Conservation (phyloP, 306 rosid genomes). For the Oxytropis ochrocephala region DNA sequence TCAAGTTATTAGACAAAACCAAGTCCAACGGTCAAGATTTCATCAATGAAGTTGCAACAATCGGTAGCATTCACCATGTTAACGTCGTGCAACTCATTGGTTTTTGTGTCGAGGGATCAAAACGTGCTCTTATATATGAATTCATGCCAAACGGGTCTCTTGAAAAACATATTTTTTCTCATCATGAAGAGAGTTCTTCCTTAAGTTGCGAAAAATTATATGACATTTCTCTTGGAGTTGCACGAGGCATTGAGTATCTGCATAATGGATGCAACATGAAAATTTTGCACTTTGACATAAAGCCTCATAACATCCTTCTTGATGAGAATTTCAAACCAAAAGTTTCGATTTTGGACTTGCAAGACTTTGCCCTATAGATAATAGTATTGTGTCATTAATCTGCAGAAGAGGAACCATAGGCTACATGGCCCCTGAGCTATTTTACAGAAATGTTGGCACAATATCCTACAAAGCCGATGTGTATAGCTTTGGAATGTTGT, state of each 20-base stretch:
- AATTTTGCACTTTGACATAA: constrained; percentile 31
- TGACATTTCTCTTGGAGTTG: not conserved
- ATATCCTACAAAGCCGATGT: constrained; percentile 28
- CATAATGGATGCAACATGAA: constrained; percentile 8
- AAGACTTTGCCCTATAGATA: constrained; percentile 8
- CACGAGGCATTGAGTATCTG: not conserved
- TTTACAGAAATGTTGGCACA: constrained; percentile 11
- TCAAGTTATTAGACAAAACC: constrained; percentile 17
- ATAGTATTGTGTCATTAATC: constrained; percentile 15
- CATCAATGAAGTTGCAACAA: no score
- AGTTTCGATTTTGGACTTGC: constrained; percentile 35
- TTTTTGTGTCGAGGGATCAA: no score
- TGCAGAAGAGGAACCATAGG: constrained; percentile 19
- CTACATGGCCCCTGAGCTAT: constrained; percentile 25
- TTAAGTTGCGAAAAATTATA: not conserved
- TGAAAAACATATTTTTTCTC: not conserved
- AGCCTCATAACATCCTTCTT: constrained; percentile 28
- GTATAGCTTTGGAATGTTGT: constrained; percentile 34
- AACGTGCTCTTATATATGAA: not conserved
- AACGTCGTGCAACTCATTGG: no score
- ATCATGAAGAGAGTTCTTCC: not conserved
- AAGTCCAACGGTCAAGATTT: constrained; percentile 14
- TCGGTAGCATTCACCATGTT: no score
- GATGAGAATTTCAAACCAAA: constrained; percentile 22
- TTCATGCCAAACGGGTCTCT: not conserved